Evolutionary conservation across 441 rosid species (phyloP).

Genomic region (Melastoma candidum): DNA sequence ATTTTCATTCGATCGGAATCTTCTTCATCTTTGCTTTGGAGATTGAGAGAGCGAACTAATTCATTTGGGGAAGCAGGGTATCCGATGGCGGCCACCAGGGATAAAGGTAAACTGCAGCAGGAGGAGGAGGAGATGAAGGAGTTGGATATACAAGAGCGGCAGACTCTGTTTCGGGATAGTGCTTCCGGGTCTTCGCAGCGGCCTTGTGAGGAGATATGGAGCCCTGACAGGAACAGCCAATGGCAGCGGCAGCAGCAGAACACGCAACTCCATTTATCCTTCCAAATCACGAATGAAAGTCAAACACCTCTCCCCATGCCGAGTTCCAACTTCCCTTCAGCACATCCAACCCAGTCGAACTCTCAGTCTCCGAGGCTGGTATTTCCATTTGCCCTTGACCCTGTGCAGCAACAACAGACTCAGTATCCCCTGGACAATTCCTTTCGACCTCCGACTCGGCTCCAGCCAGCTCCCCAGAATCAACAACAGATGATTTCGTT

Average conservation of each 20-base stretch:
- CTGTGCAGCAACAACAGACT: constrained; percentile 28
- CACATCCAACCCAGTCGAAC: constrained; percentile 19
- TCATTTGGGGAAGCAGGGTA: background rate
- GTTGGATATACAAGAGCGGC: constrained; percentile 38
- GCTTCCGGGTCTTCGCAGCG: constrained; percentile 42
- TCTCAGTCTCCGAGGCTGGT: constrained; percentile 27
- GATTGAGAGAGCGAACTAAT: constrained; percentile 19
- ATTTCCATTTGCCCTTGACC: constrained; percentile 55
- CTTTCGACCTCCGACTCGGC: constrained; percentile 20
- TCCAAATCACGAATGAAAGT: constrained; percentile 13
- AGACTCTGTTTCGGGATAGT: constrained; percentile 36
- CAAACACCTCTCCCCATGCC: constrained; percentile 15
- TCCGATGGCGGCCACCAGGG: constrained; percentile 38
- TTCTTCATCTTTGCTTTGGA: background rate
- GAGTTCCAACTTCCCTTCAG: constrained; percentile 16
- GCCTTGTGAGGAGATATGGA: constrained; percentile 54
- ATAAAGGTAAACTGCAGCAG: constrained; percentile 35
- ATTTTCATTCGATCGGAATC: constrained; percentile 17
- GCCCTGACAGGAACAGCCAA: constrained; percentile 31
- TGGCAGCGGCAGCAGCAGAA: constrained; percentile 9
- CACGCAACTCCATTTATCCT: constrained; percentile 15
- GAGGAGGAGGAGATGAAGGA: constrained; percentile 13
- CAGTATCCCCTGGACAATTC: constrained; percentile 22
- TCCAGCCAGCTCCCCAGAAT: background rate
- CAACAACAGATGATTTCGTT: constrained; percentile 12